Percentiles rank a stretch among this genome's conserved stretches.
Conservation (phyloP, 768 basidiomycete genomes). For the Fibroporia radiculosa region DNA sequence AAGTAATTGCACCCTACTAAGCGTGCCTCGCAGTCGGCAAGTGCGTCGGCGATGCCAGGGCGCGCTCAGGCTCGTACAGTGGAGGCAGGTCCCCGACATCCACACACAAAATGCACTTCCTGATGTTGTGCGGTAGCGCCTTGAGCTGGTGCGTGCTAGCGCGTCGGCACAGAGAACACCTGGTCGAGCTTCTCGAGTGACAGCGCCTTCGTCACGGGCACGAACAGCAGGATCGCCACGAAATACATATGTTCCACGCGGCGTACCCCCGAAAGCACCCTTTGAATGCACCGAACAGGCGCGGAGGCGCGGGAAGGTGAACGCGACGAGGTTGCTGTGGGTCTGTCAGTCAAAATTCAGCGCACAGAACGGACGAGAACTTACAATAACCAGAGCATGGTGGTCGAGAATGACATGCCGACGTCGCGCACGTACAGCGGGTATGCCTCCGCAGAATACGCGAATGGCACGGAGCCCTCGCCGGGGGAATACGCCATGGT, state of each 20-base stretch:
- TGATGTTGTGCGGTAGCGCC: conserved; percentile 45
- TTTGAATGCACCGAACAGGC: conserved; percentile 50
- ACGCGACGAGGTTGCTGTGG: conserved; percentile 48
- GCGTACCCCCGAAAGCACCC: conserved; percentile 72
- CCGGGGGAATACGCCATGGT: conserved; percentile 72
- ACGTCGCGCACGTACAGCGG: conserved; percentile 75
- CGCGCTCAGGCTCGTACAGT: conserved; percentile 38
- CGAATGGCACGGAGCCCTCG: conserved; percentile 86
- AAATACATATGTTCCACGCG: conserved; percentile 51
- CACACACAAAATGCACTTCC: conserved; percentile 42
- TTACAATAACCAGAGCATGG: conserved; percentile 43
- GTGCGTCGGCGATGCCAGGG: too few relatives aligned
- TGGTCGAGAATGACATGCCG: conserved; percentile 70
- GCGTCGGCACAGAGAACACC: conserved; percentile 41
- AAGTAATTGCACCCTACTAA: too few relatives aligned
- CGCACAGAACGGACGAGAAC: conserved; percentile 14
- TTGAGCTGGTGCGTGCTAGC: conserved; percentile 52
- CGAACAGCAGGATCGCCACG: conserved; percentile 50
- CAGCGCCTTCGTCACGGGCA: conserved; percentile 65
- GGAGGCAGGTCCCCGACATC: conserved; percentile 32
- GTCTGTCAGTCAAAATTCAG: conserved; percentile 15
- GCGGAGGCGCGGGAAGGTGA: conserved; percentile 76
- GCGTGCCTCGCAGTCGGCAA: too few relatives aligned
- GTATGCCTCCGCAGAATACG: conserved; percentile 60
- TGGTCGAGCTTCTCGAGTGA: conserved; percentile 61